Percentiles rank a stretch among this genome's conserved stretches.
phyloP scores from a whole-genome alignment of 345 rosid species.

The Clausena lansium region DNA sequence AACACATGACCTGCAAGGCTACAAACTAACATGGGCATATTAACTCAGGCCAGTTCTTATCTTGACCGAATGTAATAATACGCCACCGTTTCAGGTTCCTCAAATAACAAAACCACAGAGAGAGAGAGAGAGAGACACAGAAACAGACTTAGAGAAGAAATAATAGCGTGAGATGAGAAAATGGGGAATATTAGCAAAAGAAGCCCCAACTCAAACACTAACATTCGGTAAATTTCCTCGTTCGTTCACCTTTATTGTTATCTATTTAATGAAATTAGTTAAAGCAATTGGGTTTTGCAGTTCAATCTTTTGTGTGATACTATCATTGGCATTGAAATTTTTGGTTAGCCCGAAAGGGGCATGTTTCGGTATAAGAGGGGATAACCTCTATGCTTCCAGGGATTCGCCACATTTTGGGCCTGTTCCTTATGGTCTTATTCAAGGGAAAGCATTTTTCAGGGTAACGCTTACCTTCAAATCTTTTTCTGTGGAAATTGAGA shows the following conservation, averaged over 20 bases:
- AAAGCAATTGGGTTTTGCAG: background rate
- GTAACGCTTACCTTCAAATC: conserved; percentile 30
- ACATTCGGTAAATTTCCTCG: conserved; percentile 20
- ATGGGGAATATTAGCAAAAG: conserved; percentile 43
- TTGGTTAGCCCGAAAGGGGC: conserved; percentile 84
- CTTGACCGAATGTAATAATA: too few relatives aligned
- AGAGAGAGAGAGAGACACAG: background rate
- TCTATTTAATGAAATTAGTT: too few relatives aligned
- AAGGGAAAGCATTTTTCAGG: conserved; percentile 68
- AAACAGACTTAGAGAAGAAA: background rate
- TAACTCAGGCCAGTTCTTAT: too few relatives aligned
- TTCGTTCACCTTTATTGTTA: background rate
- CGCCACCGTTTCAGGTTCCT: too few relatives aligned
- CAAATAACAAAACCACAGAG: too few relatives aligned
- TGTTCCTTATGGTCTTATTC: conserved; percentile 70
- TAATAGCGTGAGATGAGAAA: conserved; percentile 13
- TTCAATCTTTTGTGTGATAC: too few relatives aligned
- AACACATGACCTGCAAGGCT: too few relatives aligned
- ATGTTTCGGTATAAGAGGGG: conserved; percentile 85
- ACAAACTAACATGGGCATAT: too few relatives aligned
- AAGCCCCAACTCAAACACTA: too few relatives aligned
- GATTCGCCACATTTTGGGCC: conserved; percentile 81
- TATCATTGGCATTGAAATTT: too few relatives aligned
- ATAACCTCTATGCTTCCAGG: conserved; percentile 64
- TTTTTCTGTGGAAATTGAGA: background rate